Base-by-base conservation (phyloP, 2,329 filamentous ascomycete genomes). In the Fusarium oxysporum region DNA sequence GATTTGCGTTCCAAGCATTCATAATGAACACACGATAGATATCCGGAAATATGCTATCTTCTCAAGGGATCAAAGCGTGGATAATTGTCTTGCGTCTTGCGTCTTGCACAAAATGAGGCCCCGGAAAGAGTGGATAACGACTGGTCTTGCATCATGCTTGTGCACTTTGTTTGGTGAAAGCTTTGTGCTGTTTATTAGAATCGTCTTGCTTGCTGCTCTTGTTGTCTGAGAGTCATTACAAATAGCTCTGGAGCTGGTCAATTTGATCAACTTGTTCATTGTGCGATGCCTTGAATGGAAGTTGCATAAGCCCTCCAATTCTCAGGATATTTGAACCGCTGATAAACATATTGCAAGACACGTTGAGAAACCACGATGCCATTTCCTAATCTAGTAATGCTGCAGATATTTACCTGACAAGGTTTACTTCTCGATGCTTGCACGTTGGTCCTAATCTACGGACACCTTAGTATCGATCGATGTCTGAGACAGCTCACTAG, bases 201-300 rank as follows among this genome's bases (percentile, higher is more conserved):
- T 17, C 41, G 28, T 28, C 48, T 45, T 50, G 19, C 32, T 35
- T 51, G 28, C 45, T 53, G 38, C 45, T 54, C 43, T 51, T 28
- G 51, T 65, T 54, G 38, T 50, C 64, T 51, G 62, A 65, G 50
- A 65, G 64, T 53, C 66, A 56, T 73, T 73, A 54, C 14, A 45
- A 65, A 41, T 54, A 62, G 56, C 35, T 38, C 43, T 38, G 25
- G 48, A 51, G 54, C 58, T 68, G 62, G 47, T 28, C 50, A 68
- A 51, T 33, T 62, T 67, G 56, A 53, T 65, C 48, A 45, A 62
- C 40, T 58, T 48, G 48, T 53, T 33, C 33, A 30, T n/a, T 50
- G 41, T 37, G 32, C 10, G 33, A 40, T 28, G 19, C 19, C 50
- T 28, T 35, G 19, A 28, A 17, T 19, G 21, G 51, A 13, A 30